A percentile compares a stretch with the other conserved stretches of the same genome.
These are phyloP conservation scores for Tolypocladium sp. DNA, from an alignment of 2,329 filamentous ascomycete genomes.

Conservation along the genomic window DNA sequence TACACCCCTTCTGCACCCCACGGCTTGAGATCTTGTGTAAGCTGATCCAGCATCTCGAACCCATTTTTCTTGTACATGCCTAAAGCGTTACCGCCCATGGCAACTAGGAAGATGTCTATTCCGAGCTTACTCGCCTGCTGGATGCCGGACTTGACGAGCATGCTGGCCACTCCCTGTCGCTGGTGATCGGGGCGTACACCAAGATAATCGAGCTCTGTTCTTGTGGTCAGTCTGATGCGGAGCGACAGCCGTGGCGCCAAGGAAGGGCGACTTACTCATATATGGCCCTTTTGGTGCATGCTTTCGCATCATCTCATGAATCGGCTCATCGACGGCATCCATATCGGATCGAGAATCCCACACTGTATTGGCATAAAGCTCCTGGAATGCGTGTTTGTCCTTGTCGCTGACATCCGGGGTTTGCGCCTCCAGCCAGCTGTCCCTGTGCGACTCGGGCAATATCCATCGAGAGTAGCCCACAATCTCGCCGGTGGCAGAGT, in stretches of 20 bases:
- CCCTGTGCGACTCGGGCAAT: background rate
- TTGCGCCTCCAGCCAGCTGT: background rate
- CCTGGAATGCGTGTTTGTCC: background rate
- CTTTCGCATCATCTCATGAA: background rate
- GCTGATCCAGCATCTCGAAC: background rate
- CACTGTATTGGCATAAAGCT: background rate
- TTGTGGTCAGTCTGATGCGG: background rate
- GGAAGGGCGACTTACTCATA: background rate
- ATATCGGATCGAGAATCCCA: background rate
- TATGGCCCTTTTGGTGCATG: background rate
- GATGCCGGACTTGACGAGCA: background rate
- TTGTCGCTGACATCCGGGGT: background rate
- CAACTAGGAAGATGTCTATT: background rate
- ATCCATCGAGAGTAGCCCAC: background rate
- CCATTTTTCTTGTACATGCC: background rate
- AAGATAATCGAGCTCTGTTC: background rate
- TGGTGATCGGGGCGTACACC: background rate
- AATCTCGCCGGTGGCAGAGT: background rate
- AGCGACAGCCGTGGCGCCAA: background rate
- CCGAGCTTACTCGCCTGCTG: background rate
- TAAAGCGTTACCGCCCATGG: background rate
- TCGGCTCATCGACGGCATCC: background rate
- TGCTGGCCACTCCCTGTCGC: background rate
- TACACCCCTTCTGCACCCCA: background rate
- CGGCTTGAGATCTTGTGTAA: background rate